Conservation (phyloP, 176 grass and related monocot genomes). For the Oryza meyeriana region DNA sequence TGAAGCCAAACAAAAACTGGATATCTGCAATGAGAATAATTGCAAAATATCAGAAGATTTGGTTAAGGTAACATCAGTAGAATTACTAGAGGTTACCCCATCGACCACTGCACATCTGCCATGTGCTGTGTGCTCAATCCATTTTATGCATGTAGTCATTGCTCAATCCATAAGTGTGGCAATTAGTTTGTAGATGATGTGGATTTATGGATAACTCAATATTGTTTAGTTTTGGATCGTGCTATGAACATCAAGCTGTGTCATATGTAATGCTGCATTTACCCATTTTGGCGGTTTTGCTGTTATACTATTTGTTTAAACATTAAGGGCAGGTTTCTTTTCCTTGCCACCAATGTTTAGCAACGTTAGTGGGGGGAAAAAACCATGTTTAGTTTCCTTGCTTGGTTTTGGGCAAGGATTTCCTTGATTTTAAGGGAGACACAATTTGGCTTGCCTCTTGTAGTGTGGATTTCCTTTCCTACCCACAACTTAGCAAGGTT, state of each 20-base stretch:
- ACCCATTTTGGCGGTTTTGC: neutral
- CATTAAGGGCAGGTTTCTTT: neutral
- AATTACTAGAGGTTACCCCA: neutral
- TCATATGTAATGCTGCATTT: neutral
- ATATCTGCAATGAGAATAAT: slow-evolving; percentile 53
- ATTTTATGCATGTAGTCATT: slow-evolving; percentile 8
- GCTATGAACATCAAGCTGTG: neutral
- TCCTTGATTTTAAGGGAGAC: neutral
- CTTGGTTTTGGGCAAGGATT: neutral
- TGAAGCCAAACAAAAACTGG: slow-evolving; percentile 48
- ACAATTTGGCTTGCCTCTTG: neutral
- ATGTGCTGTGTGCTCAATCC: neutral
- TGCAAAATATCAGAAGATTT: slow-evolving; percentile 66
- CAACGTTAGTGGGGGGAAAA: neutral
- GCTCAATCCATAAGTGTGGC: neutral
- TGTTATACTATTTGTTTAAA: neutral
- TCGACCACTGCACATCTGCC: neutral
- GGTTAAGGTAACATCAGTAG: slow-evolving; percentile 53
- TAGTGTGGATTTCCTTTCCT: neutral
- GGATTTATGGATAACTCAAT: neutral
- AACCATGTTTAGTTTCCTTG: neutral
- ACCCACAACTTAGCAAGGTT: neutral
- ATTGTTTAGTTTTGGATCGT: neutral
- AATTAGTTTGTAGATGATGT: slow-evolving; percentile 3
- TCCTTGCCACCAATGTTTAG: neutral